Percentiles rank a stretch among this genome's conserved stretches.
Evolutionary conservation across 495 filamentous ascomycete species (phyloP).

Genomic region (Parmelia sp.): DNA sequence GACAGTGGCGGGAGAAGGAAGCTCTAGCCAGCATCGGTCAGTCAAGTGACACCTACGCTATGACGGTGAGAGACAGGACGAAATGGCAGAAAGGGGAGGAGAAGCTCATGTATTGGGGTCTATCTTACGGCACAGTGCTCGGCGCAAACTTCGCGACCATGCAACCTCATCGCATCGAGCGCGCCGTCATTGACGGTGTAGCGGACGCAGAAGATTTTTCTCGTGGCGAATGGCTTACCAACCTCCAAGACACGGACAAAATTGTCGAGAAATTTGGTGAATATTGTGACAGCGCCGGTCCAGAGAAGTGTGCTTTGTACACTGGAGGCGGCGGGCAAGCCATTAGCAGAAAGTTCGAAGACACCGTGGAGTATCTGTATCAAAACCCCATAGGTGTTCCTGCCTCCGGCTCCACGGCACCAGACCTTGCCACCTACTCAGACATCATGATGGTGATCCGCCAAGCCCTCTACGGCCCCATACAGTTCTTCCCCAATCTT

Average conservation of each 20-base stretch:
- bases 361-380: constrained; percentile 36
- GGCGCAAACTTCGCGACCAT: constrained; percentile 52
- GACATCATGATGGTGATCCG: constrained; percentile 35
- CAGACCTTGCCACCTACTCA: constrained; percentile 41
- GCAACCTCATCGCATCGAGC: constrained; percentile 45
- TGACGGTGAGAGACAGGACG: background rate
- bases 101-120: constrained; percentile 56
- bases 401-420: constrained; percentile 31
- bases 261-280: constrained; percentile 43
- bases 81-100: constrained; percentile 23
- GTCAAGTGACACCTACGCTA: background rate
- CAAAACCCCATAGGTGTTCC: constrained; percentile 43
- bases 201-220: constrained; percentile 47
- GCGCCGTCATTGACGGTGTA: constrained; percentile 49
- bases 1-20: constrained; percentile 34
- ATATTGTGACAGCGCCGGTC: constrained; percentile 44
- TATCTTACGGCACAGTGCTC: constrained; percentile 64
- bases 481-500: constrained; percentile 13
- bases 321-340: constrained; percentile 28
- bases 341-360: constrained; percentile 39
- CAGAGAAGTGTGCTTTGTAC: constrained; percentile 36
- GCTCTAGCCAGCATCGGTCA: constrained; percentile 3
- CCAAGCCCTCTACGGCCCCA: constrained; percentile 28
- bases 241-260: constrained; percentile 44
- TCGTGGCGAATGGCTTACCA: constrained; percentile 35